phyloP scores from a whole-genome alignment of 176 grass and related monocot species.

The Pontederia paniculata region DNA sequence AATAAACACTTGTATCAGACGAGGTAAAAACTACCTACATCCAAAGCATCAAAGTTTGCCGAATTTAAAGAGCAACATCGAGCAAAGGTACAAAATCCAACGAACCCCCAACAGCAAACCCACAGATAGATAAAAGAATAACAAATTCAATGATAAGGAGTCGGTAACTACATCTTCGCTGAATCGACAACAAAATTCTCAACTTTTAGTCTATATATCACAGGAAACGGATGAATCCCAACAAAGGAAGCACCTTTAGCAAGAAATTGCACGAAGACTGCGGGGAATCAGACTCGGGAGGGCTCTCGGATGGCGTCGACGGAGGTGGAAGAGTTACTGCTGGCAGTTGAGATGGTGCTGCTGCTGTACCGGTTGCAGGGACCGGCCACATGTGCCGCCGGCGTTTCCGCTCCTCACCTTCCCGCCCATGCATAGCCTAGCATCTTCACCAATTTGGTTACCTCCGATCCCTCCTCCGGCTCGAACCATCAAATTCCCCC shows the following conservation, averaged over 20 bases:
- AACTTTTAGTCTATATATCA: background rate
- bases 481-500: constrained; percentile 49
- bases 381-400: constrained; percentile 72
- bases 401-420: constrained; percentile 45
- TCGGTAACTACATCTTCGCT: background rate
- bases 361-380: constrained; percentile 40
- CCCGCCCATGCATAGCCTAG: constrained; percentile 75
- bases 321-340: constrained; percentile 24
- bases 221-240: constrained; percentile 14
- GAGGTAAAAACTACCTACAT: too few species aligned
- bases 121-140: too few species aligned
- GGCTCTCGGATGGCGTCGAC: constrained; percentile 17
- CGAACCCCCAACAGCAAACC: too few species aligned
- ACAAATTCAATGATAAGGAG: too few species aligned
- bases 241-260: constrained; percentile 51
- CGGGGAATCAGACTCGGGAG: constrained; percentile 22
- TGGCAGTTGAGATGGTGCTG: constrained; percentile 28
- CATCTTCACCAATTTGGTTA: constrained; percentile 42
- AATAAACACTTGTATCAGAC: too few species aligned
- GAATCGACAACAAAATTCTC: background rate
- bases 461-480: constrained; percentile 45
- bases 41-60: too few species aligned
- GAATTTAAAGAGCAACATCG: too few species aligned
- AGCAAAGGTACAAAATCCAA: too few species aligned
- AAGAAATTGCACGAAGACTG: constrained; percentile 39